These are phyloP conservation scores for Oxyria digyna DNA, from an alignment of 148 eudicot species.

Conservation along the genomic window DNA sequence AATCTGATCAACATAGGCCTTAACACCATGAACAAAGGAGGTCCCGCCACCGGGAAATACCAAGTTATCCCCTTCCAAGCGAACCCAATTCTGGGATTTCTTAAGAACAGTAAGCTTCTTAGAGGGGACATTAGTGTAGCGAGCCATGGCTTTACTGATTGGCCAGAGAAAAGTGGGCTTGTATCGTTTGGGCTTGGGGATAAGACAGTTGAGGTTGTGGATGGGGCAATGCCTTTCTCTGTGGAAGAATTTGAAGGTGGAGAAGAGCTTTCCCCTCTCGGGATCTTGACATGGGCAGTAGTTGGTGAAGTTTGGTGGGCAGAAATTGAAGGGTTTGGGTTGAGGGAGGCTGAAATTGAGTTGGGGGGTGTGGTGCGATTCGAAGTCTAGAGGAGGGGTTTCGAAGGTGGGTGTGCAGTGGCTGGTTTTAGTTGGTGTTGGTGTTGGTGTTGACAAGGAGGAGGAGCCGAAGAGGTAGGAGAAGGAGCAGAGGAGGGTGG, in stretches of 20 bases:
- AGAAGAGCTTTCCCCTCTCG: constrained; percentile 7
- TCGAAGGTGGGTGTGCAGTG: constrained; percentile 6
- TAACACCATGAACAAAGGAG: constrained; percentile 32
- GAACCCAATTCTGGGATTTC: constrained; percentile 44
- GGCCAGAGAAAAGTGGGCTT: constrained; percentile 47
- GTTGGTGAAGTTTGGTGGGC: constrained; percentile 27
- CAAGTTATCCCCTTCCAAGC: constrained; percentile 27
- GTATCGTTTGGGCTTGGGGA: constrained; percentile 40
- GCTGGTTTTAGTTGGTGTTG: not conserved
- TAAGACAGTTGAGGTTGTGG: constrained; percentile 33
- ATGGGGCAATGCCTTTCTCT: constrained; percentile 62
- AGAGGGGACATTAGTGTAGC: constrained; percentile 45
- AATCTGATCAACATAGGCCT: constrained; percentile 26
- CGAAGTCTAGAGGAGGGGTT: constrained; percentile 16
- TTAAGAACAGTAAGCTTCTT: constrained; percentile 20
- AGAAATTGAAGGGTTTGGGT: constrained; percentile 2
- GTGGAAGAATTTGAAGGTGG: constrained; percentile 12
- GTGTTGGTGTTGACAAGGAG: constrained; percentile 10
- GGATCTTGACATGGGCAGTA: constrained; percentile 41
- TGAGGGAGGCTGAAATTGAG: not conserved
- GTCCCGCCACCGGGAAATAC: constrained; percentile 56
- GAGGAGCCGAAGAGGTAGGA: constrained; percentile 24
- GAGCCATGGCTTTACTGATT: constrained; percentile 39
- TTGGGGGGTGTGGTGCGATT: constrained; percentile 23
- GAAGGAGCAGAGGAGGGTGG: constrained; percentile 21